Percentiles rank a stretch among this genome's conserved stretches.
Evolutionary conservation across 2,329 filamentous ascomycete species (phyloP).

Genomic region (Monilinia fructigena): DNA sequence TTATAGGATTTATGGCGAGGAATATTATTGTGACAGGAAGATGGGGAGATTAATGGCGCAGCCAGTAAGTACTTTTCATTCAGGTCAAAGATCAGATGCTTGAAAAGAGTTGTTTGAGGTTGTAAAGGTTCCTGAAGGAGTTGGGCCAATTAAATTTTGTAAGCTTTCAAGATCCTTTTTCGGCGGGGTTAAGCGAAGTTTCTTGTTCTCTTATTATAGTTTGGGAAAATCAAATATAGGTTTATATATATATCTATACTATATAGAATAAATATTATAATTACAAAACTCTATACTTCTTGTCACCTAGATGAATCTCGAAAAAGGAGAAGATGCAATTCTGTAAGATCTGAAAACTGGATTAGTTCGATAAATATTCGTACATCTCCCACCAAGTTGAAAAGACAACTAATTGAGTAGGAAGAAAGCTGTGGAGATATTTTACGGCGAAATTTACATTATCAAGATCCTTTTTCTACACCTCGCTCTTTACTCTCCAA

Average conservation of each 20-base stretch:
- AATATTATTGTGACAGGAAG: conserved; percentile 9
- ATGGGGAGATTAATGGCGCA: neutral
- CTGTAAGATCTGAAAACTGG: neutral
- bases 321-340: neutral
- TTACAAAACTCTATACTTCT: neutral
- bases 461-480: neutral
- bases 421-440: neutral
- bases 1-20: neutral
- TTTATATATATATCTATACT: too few relatives aligned
- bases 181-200: conserved; percentile 8
- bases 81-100: conserved; percentile 10
- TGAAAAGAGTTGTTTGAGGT: conserved; percentile 17
- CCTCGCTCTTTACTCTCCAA: neutral
- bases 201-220: neutral
- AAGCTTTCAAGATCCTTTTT: conserved; percentile 2
- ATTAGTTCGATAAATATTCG: neutral
- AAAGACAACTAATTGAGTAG: neutral
- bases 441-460: neutral
- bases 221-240: conserved; percentile 11
- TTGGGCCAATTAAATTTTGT: conserved; percentile 15
- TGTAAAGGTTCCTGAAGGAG: conserved; percentile 11
- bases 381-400: neutral
- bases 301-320: neutral
- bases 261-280: neutral
- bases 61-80: conserved; percentile 12